Percentiles rank a stretch among this genome's conserved stretches.
These are phyloP conservation scores for Galeopsis tetrahit DNA, from an alignment of 257 asterid genomes.

Conservation along the genomic window DNA sequence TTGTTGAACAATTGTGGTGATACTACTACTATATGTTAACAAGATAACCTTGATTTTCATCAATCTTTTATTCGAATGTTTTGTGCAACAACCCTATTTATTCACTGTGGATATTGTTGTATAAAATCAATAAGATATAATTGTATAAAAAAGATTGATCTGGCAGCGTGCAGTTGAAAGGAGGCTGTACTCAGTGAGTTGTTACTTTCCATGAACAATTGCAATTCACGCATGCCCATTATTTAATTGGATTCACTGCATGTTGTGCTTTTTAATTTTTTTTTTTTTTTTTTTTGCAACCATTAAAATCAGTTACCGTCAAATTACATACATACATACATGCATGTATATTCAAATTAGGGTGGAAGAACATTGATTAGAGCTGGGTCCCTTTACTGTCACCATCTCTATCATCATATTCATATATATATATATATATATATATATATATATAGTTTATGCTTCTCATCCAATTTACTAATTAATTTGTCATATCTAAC, in stretches of 20 bases:
- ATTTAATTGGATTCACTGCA: too few relatives aligned
- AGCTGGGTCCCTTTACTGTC: constrained; percentile 29
- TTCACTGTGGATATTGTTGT: too few relatives aligned
- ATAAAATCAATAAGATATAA: too few relatives aligned
- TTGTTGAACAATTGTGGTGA: background rate
- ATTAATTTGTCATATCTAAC: too few relatives aligned
- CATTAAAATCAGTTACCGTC: constrained; percentile 9
- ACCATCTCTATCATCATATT: too few relatives aligned
- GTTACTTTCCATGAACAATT: constrained; percentile 35
- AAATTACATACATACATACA: too few relatives aligned
- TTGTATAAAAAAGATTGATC: background rate
- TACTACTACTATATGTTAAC: background rate
- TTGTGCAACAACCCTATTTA: background rate
- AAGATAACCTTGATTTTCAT: background rate
- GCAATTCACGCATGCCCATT: constrained; percentile 33
- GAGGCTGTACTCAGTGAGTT: constrained; percentile 25
- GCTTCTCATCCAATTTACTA: too few relatives aligned
- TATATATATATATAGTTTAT: too few relatives aligned
- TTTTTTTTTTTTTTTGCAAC: background rate
- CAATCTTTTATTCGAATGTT: background rate
- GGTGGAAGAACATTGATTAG: background rate
- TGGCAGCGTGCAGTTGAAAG: background rate
- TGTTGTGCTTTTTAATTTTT: background rate
- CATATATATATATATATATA: too few relatives aligned
- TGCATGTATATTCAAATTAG: background rate